These are phyloP conservation scores for Pseudopyricularia cyperi DNA, from an alignment of 2,329 filamentous ascomycete species.

Conservation along the genomic window DNA sequence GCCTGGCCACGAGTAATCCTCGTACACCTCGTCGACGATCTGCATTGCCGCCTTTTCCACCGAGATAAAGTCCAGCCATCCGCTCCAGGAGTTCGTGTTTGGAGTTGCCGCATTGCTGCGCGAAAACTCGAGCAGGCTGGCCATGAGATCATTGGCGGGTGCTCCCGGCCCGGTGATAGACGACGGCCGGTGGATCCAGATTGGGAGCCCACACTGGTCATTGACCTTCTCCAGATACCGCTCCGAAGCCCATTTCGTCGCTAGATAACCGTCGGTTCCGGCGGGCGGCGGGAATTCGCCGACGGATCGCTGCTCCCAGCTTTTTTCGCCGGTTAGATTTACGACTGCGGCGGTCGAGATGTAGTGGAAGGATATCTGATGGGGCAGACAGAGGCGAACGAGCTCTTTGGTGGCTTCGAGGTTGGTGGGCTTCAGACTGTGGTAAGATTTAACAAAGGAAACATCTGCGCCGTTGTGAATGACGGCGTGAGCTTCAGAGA, in stretches of 20 bases:
- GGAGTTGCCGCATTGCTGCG: background rate
- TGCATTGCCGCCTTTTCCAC: conserved; percentile 2
- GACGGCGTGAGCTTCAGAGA: conserved; percentile 6
- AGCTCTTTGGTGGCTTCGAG: conserved; percentile 20
- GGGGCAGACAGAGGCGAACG: conserved; percentile 12
- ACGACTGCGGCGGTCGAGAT: conserved; percentile 11
- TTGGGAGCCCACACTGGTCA: background rate
- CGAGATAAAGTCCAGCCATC: conserved; percentile 5
- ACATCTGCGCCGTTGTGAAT: conserved; percentile 38
- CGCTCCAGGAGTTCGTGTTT: conserved; percentile 2
- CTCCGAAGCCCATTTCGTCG: conserved; percentile 20
- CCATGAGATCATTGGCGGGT: background rate
- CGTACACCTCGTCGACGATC: background rate
- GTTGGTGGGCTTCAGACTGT: conserved; percentile 19
- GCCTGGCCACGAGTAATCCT: background rate
- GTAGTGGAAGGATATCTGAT: conserved; percentile 16
- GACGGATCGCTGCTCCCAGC: background rate
- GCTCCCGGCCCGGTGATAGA: background rate
- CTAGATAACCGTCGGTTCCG: conserved; percentile 13
- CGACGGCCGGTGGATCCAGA: background rate
- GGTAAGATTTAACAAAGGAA: conserved; percentile 23
- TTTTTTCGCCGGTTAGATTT: background rate
- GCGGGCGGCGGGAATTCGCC: background rate
- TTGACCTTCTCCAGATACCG: conserved; percentile 9
- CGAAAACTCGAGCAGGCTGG: background rate